phyloP scores from a whole-genome alignment of 257 asterid species.

The Fraxinus cuspidata region DNA sequence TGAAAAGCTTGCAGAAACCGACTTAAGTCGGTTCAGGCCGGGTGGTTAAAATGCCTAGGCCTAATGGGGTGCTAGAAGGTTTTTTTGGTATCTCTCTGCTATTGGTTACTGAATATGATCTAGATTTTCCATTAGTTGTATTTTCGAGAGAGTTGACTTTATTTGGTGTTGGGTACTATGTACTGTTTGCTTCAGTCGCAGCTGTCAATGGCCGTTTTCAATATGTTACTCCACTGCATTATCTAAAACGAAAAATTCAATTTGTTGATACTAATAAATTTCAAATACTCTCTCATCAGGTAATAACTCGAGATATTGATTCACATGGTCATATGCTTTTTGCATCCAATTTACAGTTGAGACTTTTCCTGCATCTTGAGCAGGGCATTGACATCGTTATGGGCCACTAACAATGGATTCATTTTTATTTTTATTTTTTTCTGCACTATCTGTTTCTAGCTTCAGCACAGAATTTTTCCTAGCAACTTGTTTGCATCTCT shows the following conservation, averaged over 20 bases:
- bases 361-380: background rate
- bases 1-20: too few species aligned
- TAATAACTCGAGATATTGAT: background rate
- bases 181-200: background rate
- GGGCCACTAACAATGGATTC: background rate
- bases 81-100: background rate
- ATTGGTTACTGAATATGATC: background rate
- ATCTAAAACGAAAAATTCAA: background rate
- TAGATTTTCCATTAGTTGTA: background rate
- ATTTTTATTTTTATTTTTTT: background rate
- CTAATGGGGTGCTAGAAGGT: background rate
- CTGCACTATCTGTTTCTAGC: background rate
- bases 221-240: background rate
- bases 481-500: background rate
- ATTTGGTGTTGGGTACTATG: background rate
- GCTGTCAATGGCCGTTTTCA: background rate
- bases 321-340: background rate
- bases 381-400: background rate
- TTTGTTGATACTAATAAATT: background rate
- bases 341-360: background rate
- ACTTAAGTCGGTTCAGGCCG: too few species aligned
- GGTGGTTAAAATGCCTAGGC: too few species aligned
- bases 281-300: background rate
- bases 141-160: background rate
- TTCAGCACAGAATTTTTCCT: background rate